Conservation (phyloP, 2,329 filamentous ascomycete genomes). For the Oidium heveae region DNA sequence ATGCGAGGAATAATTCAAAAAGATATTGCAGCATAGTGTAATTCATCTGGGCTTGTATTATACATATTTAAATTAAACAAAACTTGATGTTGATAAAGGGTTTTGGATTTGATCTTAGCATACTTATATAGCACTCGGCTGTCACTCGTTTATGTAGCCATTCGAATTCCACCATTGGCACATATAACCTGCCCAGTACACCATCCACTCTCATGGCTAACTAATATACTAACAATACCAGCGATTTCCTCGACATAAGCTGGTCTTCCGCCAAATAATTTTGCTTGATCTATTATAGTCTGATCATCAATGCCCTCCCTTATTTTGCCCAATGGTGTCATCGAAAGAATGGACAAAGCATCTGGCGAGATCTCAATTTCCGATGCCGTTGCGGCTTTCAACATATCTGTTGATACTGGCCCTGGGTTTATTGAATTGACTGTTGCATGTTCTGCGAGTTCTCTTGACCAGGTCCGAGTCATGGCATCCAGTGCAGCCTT, state of each 20-base stretch:
- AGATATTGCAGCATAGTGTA: too few species aligned
- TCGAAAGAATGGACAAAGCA: too few species aligned
- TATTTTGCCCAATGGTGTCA: too few species aligned
- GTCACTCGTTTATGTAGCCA: constrained; percentile 2
- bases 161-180: constrained; percentile 40
- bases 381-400: not conserved
- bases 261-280: constrained; percentile 31
- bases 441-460: constrained; percentile 33
- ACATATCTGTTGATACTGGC: constrained; percentile 9
- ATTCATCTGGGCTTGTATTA: too few species aligned
- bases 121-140: too few species aligned
- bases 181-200: constrained; percentile 57
- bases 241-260: constrained; percentile 48
- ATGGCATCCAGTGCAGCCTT: constrained; percentile 43
- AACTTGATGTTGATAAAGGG: too few species aligned
- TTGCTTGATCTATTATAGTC: constrained; percentile 14
- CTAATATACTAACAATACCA: constrained; percentile 52
- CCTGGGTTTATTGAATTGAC: constrained; percentile 21
- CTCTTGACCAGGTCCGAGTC: constrained; percentile 42
- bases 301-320: too few species aligned
- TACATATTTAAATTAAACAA: too few species aligned
- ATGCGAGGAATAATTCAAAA: too few species aligned
- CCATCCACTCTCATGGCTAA: constrained; percentile 41
- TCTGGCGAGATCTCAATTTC: too few species aligned
- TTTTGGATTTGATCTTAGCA: too few species aligned